phyloP scores from a whole-genome alignment of 2,329 filamentous ascomycete species.

The Gremmenia infestans region DNA sequence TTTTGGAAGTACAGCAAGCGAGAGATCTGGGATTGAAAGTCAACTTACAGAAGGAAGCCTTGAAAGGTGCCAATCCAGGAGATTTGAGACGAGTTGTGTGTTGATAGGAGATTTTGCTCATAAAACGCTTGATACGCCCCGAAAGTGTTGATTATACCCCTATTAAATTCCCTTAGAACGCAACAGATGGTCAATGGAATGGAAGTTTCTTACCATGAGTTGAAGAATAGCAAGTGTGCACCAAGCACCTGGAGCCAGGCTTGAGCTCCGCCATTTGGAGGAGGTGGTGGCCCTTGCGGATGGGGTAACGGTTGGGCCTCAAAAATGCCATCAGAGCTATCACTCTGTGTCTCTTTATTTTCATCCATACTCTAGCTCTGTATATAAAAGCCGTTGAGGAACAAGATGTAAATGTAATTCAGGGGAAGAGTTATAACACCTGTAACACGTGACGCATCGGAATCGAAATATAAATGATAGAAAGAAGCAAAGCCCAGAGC shows the following conservation, averaged over 20 bases:
- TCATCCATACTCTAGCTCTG: background rate
- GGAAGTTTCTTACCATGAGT: conserved; percentile 5
- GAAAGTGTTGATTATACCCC: conserved; percentile 31
- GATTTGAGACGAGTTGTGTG: conserved; percentile 35
- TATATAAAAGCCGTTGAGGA: background rate
- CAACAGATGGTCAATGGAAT: background rate
- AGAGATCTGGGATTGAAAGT: too few species aligned
- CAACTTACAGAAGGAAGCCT: conserved; percentile 33
- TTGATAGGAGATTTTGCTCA: conserved; percentile 28
- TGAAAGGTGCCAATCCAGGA: conserved; percentile 47
- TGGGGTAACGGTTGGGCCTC: background rate
- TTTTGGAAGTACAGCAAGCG: too few species aligned
- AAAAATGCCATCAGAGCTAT: background rate
- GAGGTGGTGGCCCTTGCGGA: background rate
- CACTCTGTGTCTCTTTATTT: background rate
- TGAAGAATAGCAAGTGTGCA: conserved; percentile 21
- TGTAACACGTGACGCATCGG: background rate
- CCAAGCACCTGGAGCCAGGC: conserved; percentile 53
- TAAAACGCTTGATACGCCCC: conserved; percentile 41
- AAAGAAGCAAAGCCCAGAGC: background rate
- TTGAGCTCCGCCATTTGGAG: conserved; percentile 43
- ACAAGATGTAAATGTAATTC: background rate
- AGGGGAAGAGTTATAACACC: background rate
- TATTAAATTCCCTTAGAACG: conserved; percentile 4
- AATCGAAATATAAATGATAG: background rate